phyloP scores from a whole-genome alignment of 306 rosid genomes.

The Prunus mume region DNA sequence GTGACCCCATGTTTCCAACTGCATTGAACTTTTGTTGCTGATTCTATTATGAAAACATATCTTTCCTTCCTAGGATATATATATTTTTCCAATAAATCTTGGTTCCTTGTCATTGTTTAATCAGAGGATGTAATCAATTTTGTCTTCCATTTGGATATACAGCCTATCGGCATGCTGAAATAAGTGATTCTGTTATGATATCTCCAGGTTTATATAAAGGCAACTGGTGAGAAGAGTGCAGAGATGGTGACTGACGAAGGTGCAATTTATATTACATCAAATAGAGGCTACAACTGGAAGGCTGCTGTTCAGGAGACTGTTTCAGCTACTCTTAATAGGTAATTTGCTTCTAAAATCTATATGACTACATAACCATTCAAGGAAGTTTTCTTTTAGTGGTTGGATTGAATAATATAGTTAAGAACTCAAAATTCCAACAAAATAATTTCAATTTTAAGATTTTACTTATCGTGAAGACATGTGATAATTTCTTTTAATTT shows the following conservation, averaged over 20 bases:
- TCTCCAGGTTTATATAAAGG: conserved; percentile 84
- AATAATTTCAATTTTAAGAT: not conserved
- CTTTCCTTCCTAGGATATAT: not conserved
- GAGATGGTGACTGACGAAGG: conserved; percentile 99
- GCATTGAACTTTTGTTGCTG: not conserved
- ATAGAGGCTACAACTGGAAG: conserved; percentile 91
- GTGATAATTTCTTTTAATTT: not conserved
- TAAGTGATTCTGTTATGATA: conserved; percentile 12
- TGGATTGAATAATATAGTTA: not conserved
- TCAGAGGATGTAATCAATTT: not conserved
- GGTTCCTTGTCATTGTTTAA: not conserved
- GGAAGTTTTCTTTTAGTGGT: conserved; percentile 3
- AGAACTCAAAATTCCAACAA: not conserved
- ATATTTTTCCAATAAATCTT: no score
- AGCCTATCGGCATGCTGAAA: not conserved
- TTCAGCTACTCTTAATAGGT: conserved; percentile 98
- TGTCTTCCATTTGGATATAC: not conserved
- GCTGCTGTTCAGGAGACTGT: conserved; percentile 98
- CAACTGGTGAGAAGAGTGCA: conserved; percentile 88
- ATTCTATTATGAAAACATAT: not conserved
- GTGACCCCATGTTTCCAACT: not conserved
- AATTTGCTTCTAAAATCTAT: conserved; percentile 22
- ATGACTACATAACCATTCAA: conserved; percentile 8
- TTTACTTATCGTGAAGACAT: not conserved
- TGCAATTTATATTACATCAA: conserved; percentile 86